Percentiles rank a stretch among this genome's conserved stretches.
Evolutionary conservation across 2,329 filamentous ascomycete genomes (phyloP).

Genomic region (Fusarium sp.): DNA sequence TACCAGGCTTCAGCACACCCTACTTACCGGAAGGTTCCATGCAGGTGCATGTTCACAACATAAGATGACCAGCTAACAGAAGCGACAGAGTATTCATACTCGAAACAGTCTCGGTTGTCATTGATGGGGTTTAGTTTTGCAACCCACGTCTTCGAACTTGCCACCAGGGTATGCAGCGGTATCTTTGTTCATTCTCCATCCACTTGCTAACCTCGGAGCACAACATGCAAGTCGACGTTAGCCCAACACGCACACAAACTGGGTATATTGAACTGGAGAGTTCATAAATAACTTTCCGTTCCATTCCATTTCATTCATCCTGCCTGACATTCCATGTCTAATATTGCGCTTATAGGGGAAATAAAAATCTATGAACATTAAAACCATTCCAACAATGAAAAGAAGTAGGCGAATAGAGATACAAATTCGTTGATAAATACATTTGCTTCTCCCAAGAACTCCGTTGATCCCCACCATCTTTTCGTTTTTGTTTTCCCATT

Average conservation of each 20-base stretch:
- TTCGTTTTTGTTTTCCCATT: slow-evolving; percentile 18
- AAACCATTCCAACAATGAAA: not conserved
- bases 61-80: not conserved
- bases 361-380: slow-evolving; percentile 24
- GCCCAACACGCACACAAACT: not conserved
- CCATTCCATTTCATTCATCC: not conserved
- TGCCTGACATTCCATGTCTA: slow-evolving; percentile 24
- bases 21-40: not conserved
- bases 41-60: not conserved
- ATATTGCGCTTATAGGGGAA: slow-evolving; percentile 8
- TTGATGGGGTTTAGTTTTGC: not conserved
- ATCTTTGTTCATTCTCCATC: not conserved
- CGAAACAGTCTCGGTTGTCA: not conserved
- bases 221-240: not conserved
- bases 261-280: slow-evolving; percentile 8
- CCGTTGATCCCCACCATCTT: slow-evolving; percentile 22
- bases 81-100: not conserved
- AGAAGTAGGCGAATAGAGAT: slow-evolving; percentile 5
- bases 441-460: slow-evolving; percentile 16
- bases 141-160: not conserved
- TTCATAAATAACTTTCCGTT: slow-evolving; percentile 2
- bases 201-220: not conserved
- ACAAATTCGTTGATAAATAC: slow-evolving; percentile 27
- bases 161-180: not conserved
- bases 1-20: not conserved